Percentiles rank a stretch among this genome's conserved stretches.
These are phyloP conservation scores for Cylindrotheca fusiformis DNA, from an alignment of 108 stramenopile species.

Conservation along the genomic window DNA sequence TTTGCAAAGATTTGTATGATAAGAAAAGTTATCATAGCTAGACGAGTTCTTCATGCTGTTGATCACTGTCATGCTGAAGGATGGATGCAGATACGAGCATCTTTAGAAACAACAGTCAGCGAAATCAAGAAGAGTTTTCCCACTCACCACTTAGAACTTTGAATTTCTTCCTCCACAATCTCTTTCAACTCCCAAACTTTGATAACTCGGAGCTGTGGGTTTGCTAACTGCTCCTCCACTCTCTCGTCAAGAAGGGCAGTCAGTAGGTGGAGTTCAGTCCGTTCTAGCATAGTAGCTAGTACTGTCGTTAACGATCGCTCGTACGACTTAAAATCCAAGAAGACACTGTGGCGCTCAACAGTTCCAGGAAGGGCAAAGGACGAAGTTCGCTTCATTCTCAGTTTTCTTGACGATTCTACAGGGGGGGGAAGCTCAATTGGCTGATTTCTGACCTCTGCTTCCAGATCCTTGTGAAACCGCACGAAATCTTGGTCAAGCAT, in stretches of 20 bases:
- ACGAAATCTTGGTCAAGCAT: slow-evolving; percentile 60
- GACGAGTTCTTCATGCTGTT: background rate
- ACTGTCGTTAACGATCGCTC: slow-evolving; percentile 64
- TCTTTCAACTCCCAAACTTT: background rate
- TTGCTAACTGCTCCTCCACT: background rate
- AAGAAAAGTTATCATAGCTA: slow-evolving; percentile 5
- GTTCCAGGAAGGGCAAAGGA: slow-evolving; percentile 28
- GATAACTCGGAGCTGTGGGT: slow-evolving; percentile 6
- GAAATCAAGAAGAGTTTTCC: background rate
- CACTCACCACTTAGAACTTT: background rate
- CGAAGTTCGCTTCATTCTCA: background rate
- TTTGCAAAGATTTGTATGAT: slow-evolving; percentile 1
- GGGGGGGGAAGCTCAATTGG: background rate
- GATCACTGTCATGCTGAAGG: background rate
- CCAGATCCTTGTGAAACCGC: slow-evolving; percentile 56
- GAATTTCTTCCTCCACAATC: background rate
- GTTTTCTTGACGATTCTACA: background rate
- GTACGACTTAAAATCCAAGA: slow-evolving; percentile 57
- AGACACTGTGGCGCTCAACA: slow-evolving; percentile 45
- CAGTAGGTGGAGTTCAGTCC: background rate
- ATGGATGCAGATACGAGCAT: background rate
- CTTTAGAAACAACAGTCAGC: background rate
- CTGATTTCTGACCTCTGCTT: background rate
- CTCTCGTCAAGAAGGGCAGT: background rate
- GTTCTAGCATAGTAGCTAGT: slow-evolving; percentile 45